Evolutionary conservation across 768 basidiomycete genomes (phyloP), one percentile per base, ranked within the genome.

Genomic region (Filobasidium wieringae): DNA sequence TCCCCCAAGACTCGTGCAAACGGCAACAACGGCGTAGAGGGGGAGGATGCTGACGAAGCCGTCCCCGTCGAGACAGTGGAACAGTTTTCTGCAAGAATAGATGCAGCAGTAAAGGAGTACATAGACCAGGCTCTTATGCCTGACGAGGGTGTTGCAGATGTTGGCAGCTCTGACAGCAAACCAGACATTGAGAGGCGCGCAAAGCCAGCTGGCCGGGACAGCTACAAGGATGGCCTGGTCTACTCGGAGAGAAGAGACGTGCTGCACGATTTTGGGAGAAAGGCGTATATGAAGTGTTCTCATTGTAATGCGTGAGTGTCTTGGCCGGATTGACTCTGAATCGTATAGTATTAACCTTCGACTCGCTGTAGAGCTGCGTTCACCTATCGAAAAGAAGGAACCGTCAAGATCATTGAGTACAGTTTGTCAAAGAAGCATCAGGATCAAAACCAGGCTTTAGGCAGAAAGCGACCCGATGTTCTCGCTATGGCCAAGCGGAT

Each of bases 341-440:
- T 43, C n/a, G 27, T 24, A 19, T 51, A 61, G 45, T 58, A 36
- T 22, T 36, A 7, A 19, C n/a, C 24, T 49, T 32, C 15, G 22
- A 32, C 62, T 36, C 14, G 34, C 50, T 40, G 1, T 63, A 92
- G 89, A 29, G 74, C 80, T 64, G 83, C 80, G 2, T 91, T 88
- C 70, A 88, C 90, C 0, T 89, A 87, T 75, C 85, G 92, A 53
- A 96, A 89, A 73, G 95, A 99, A 68, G 89, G 88, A 0, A 79
- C 87, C 72, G 88, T 86, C 51, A 97, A 96, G 76, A 80, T 99
- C 55, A 85, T 97, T 69, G 91, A 97, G 76, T 88, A 88, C 68
- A 91, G 92, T 65, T 79, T 97, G 31, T 78, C 87, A 6, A 51
- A 72, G 1, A 93, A 90, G 73, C 84, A 89, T 71, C 90, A 87